Base-by-base conservation (phyloP, 208 protist genomes). In the Blastocrithidia nonstop region DNA sequence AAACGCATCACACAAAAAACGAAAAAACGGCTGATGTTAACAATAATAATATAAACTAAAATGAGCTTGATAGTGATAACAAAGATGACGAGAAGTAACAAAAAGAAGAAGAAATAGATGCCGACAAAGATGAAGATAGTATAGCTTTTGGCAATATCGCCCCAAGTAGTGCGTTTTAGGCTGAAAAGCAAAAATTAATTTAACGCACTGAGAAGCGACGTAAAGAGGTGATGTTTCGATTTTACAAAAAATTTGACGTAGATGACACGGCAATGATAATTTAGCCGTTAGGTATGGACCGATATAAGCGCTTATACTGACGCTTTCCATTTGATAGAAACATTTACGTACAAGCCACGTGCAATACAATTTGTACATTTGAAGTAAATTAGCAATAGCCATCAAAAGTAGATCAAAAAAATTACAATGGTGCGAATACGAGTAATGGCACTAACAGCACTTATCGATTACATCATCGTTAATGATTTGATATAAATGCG, bases 291-390 rank as follows among this genome's bases (percentile, higher is more conserved):
- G 85, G 85, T 13, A 75, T 71, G 66, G 85, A 93, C 47, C 85
- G 85, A 25, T 90, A 83, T 50, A 56, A 63, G 4, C 77, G 85
- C 13, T 46, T 93, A 15, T 93, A 86, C 62, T 93, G 85, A 81
- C 69, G 75, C 5, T 84, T 93, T 38, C 85, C 85, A 8, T 50
- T 87, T 26, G 67, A 85, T 32, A 57, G 69, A 1, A 42, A 53
- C 29, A 47, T 93, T 9, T 44, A 57, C 22, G 85, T 93, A 24
- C 85, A 93, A 40, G 64, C 62, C n/a, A 79, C 66, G 15, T 38
- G 45, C 4, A 8, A 48, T 7, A 66, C 72, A 2, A 53, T 56
- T 4, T 13, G 40, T 0, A n/a, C 39, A 0, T 32, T 47, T 17
- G 68, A 79, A 19, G 66, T 79, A 0, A 13, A 61, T 5, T 31